Conservation (phyloP, 73 alveolate species). For the Symbiodinium pilosum region DNA sequence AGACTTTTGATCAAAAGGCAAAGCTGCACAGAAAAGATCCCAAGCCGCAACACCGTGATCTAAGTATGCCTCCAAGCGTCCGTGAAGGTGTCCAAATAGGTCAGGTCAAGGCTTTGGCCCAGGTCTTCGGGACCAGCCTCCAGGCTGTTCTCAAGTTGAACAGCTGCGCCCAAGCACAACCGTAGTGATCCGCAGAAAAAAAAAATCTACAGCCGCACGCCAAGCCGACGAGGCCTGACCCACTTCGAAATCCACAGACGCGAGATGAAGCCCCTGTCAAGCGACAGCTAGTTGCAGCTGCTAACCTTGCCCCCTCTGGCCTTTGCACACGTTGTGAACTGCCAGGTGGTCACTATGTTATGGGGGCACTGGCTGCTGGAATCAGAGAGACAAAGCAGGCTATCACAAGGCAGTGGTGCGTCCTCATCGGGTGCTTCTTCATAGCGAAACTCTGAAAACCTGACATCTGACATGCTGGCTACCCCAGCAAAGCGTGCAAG, state of each 20-base stretch:
- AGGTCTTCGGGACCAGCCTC: neutral
- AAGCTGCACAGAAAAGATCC: no score
- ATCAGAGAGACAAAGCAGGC: neutral
- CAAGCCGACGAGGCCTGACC: neutral
- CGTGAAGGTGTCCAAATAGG: slow-evolving; percentile 34
- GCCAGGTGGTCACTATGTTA: neutral
- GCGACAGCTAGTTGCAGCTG: neutral
- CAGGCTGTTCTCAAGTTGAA: no score
- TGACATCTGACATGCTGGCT: neutral
- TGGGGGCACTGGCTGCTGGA: neutral
- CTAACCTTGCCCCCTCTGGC: no score
- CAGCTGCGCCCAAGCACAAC: neutral
- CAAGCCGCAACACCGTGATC: no score
- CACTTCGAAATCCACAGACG: slow-evolving; percentile 71
- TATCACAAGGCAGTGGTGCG: neutral
- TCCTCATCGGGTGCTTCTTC: slow-evolving; percentile 73
- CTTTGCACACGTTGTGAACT: neutral
- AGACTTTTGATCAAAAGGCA: neutral
- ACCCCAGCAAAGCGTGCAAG: neutral
- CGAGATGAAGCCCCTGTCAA: slow-evolving; percentile 44
- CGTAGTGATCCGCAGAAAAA: neutral
- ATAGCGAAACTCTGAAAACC: slow-evolving; percentile 65
- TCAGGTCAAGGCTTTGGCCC: neutral
- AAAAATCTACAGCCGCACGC: neutral
- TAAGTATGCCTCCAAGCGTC: slow-evolving; percentile 31